Base-by-base conservation (phyloP, 140 eudicot genomes). In the Bidens hawaiensis region DNA sequence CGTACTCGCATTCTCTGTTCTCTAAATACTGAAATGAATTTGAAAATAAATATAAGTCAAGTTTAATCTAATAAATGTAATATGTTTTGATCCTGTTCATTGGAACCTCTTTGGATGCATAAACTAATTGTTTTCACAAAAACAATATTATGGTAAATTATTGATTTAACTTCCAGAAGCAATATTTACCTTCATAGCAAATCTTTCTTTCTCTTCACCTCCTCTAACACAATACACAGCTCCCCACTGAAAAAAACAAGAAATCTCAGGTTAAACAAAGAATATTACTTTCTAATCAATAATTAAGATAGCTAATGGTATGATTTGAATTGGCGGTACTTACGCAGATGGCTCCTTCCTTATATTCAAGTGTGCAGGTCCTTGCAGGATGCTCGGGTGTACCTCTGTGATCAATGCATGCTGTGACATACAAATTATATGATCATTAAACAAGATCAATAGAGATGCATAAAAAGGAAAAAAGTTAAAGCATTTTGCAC, bases 371-470 rank as follows among this genome's bases (percentile, higher is more conserved):
- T 5, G 96, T 81, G 78, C 99, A 93, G 10, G 99, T 93, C 75
- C 99, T 82, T 3, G 99, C 99, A 22, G 99, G 99, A 77, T 80
- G 85, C 58, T 93, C 94, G 5, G 96, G 96, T 2, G 99, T 93
- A 49, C 99, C 99, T 71, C 85, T 75, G 62, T 81, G 87, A 70
- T 86, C 94, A 62, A 93, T 93, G 83, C 99, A 93, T 0, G 99
- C 96, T 93, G 89, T 65, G 3, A 58, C 55, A 73, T 12, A n/a
- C n/a, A n/a, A 24, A 46, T 14, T 10, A 28, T 25, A 18, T 6
- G 12, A 62, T 14, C 5, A 14, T 67, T 17, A 2, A 22, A 8
- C 13, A 47, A 41, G 21, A 57, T 49, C 27, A 28, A 55, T 13
- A 63, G 0, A 42, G 6, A 34, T 6, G 10, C 21, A 3, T 22